Evolutionary conservation across 768 basidiomycete genomes (phyloP).

Genomic region (Xerocomus spinulosus): DNA sequence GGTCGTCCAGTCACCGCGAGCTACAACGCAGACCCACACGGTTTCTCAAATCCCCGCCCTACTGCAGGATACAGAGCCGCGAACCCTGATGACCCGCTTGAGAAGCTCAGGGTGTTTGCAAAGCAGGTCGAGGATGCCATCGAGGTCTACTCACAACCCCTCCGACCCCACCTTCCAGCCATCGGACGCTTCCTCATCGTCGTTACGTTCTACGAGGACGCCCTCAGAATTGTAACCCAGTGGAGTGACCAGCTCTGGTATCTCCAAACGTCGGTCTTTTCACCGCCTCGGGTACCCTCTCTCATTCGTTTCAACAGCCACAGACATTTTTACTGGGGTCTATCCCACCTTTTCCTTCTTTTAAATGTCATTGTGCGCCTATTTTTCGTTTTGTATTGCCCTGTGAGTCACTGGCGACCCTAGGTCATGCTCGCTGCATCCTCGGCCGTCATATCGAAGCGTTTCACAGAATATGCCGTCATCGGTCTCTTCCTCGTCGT

Average conservation of each 20-base stretch:
- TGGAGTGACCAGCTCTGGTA: constrained; percentile 99
- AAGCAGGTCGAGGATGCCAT: constrained; percentile 86
- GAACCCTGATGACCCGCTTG: constrained; percentile 76
- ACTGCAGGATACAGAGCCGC: constrained; percentile 74
- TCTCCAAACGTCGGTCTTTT: constrained; percentile 73
- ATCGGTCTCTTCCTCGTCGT: constrained; percentile 89
- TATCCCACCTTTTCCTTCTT: constrained; percentile 90
- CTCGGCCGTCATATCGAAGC: constrained; percentile 79
- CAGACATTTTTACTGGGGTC: constrained; percentile 90
- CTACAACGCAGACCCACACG: constrained; percentile 73
- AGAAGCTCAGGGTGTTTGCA: constrained; percentile 66
- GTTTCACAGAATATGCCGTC: constrained; percentile 84
- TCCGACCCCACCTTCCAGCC: constrained; percentile 90
- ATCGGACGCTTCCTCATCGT: constrained; percentile 97
- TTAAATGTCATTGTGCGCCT: constrained; percentile 83
- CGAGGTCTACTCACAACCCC: constrained; percentile 88
- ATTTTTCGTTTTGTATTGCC: neutral
- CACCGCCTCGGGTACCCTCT: constrained; percentile 5
- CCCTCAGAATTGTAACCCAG: constrained; percentile 87
- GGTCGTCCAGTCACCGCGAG: constrained; percentile 60
- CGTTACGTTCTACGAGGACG: constrained; percentile 97
- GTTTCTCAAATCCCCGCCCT: constrained; percentile 66
- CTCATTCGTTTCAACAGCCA: constrained; percentile 52
- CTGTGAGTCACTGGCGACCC: neutral
- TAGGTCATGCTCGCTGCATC: constrained; percentile 90